phyloP scores from a whole-genome alignment of 176 grass and related monocot genomes.

The Tuctoria greenei region DNA sequence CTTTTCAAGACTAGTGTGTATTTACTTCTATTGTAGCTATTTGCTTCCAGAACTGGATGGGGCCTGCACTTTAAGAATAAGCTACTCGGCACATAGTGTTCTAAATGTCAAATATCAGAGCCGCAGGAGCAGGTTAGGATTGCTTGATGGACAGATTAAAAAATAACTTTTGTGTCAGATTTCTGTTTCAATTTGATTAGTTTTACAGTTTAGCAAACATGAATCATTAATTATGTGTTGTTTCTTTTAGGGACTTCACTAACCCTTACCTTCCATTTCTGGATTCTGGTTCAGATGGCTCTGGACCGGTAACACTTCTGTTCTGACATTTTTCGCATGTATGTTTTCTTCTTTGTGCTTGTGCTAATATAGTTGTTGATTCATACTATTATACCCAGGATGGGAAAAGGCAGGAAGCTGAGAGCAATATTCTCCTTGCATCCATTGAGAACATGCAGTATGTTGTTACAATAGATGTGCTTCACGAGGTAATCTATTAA shows the following conservation, averaged over 20 bases:
- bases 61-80: slow-evolving; percentile 75
- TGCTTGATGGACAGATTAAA: slow-evolving; percentile 4
- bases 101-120: slow-evolving; percentile 96
- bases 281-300: slow-evolving; percentile 79
- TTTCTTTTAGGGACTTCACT: slow-evolving; percentile 81
- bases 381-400: slow-evolving; percentile 45
- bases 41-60: slow-evolving; percentile 78
- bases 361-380: slow-evolving; percentile 25
- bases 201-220: neutral
- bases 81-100: slow-evolving; percentile 94
- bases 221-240: neutral
- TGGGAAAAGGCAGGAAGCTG: slow-evolving; percentile 73
- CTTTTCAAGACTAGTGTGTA: slow-evolving; percentile 4
- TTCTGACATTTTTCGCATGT: slow-evolving; percentile 29
- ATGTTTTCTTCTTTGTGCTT: slow-evolving; percentile 24
- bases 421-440: slow-evolving; percentile 93
- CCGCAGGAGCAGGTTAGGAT: slow-evolving; percentile 79
- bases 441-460: slow-evolving; percentile 99
- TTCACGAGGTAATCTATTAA: slow-evolving; percentile 74
- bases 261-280: slow-evolving; percentile 92
- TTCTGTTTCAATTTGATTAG: neutral
- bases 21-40: slow-evolving; percentile 62
- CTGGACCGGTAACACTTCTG: slow-evolving; percentile 55
- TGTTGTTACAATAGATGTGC: slow-evolving; percentile 90
- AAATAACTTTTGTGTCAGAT: slow-evolving; percentile 4